Conservation (phyloP, 2,329 filamentous ascomycete genomes). For the Blumeriella jaapii region DNA sequence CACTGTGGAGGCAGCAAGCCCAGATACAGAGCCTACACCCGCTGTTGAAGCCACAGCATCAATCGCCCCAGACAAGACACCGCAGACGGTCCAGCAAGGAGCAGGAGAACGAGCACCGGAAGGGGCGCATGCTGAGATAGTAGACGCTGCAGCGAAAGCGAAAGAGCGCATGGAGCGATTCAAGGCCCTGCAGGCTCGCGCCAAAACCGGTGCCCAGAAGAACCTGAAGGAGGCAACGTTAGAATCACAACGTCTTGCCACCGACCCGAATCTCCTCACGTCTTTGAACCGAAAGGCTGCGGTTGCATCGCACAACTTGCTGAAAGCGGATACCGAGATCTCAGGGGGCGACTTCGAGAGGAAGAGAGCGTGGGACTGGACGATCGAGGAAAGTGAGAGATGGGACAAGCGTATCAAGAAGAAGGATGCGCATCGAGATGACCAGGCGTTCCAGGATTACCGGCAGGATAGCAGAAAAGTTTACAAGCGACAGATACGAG, state of each 20-base stretch:
- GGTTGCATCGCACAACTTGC: conserved; percentile 80
- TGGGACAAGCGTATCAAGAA: conserved; percentile 90
- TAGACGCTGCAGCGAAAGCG: conserved; percentile 34
- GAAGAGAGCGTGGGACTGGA: conserved; percentile 98
- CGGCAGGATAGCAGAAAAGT: conserved; percentile 78
- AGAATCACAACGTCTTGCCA: conserved; percentile 68
- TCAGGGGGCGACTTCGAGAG: conserved; percentile 88
- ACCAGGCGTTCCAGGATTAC: conserved; percentile 86
- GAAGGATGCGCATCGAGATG: conserved; percentile 68
- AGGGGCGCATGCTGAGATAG: conserved; percentile 8
- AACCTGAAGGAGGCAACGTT: conserved; percentile 78
- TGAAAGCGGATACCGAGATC: conserved; percentile 83
- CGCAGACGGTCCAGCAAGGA: not conserved
- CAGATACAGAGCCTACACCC: conserved; percentile 4
- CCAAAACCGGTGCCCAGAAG: conserved; percentile 56
- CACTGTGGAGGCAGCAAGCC: conserved; percentile 15
- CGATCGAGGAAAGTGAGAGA: conserved; percentile 80
- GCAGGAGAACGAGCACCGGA: conserved; percentile 9
- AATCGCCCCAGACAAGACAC: conserved; percentile 6
- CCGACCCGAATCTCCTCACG: conserved; percentile 65
- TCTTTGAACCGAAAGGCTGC: conserved; percentile 77
- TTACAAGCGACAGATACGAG: conserved; percentile 81
- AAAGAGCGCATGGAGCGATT: conserved; percentile 70
- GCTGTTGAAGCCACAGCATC: conserved; percentile 5
- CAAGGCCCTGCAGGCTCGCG: conserved; percentile 74